A percentile compares a stretch with the other conserved stretches of the same genome.
These are phyloP conservation scores for Quercus tomentella DNA, from an alignment of 331 rosid genomes.

Conservation along the genomic window DNA sequence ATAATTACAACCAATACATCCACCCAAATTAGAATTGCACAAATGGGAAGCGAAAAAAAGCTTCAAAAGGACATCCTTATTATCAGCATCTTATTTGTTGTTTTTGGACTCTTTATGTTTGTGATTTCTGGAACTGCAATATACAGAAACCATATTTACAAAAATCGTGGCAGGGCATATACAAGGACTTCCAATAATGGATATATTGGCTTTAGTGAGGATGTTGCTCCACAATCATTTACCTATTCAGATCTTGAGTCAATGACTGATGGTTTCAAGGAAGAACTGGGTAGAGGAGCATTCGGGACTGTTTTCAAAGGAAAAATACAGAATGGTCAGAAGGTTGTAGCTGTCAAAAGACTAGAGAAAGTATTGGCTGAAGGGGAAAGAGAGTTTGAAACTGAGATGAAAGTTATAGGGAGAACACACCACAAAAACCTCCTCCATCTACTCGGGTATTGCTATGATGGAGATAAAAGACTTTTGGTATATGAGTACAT, in stretches of 20 bases:
- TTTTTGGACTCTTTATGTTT: not conserved
- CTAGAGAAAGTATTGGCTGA: conserved; percentile 38
- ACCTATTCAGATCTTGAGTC: conserved; percentile 28
- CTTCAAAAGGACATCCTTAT: not conserved
- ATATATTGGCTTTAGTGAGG: conserved; percentile 25
- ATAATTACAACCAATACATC: not conserved
- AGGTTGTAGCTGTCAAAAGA: conserved; percentile 35
- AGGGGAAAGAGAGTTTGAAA: conserved; percentile 51
- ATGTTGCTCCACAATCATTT: conserved; percentile 28
- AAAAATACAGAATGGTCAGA: conserved; percentile 14
- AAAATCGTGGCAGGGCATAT: not conserved
- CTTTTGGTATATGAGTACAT: conserved; percentile 61
- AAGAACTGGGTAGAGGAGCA: conserved; percentile 35
- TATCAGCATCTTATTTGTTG: not conserved
- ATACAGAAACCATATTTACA: not conserved
- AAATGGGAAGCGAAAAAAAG: not conserved
- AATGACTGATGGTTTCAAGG: conserved; percentile 25
- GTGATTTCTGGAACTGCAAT: not conserved
- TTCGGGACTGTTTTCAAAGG: conserved; percentile 42
- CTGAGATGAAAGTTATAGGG: conserved; percentile 46
- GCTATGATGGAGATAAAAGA: conserved; percentile 39
- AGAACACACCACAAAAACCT: conserved; percentile 50
- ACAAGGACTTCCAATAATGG: conserved; percentile 9
- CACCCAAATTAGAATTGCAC: not conserved
- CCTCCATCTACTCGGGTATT: conserved; percentile 47